These are phyloP conservation scores for Aechmea fasciata DNA, from an alignment of 176 grass and related monocot genomes.

Conservation along the genomic window DNA sequence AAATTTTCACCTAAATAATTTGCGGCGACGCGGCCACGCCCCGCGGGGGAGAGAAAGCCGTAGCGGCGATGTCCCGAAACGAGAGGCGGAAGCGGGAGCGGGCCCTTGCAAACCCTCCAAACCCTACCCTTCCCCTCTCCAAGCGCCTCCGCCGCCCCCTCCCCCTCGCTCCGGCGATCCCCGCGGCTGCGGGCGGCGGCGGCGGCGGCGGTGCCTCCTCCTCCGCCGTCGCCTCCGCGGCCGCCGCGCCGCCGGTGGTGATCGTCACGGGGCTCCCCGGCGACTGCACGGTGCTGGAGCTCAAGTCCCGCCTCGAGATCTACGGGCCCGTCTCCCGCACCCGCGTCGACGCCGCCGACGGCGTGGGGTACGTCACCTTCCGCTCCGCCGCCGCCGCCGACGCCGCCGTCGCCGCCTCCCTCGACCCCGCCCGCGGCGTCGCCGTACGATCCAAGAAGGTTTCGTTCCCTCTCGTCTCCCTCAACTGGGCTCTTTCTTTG, in stretches of 20 bases:
- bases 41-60: no score
- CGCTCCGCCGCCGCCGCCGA: conserved; percentile 36
- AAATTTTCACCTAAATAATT: no score
- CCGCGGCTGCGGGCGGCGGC: background rate
- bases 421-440: conserved; percentile 47
- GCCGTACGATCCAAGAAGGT: conserved; percentile 55
- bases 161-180: background rate
- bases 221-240: background rate
- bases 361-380: conserved; percentile 74
- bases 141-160: conserved; percentile 32
- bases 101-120: background rate
- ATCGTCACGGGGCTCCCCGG: conserved; percentile 53
- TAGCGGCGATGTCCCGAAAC: conserved; percentile 23
- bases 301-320: conserved; percentile 65
- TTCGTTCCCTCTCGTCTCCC: background rate
- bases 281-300: conserved; percentile 71
- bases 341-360: conserved; percentile 40
- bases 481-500: background rate
- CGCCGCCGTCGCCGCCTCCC: conserved; percentile 57
- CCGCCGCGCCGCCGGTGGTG: conserved; percentile 22
- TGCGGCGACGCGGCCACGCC: no score
- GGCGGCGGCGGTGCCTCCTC: background rate
- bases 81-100: conserved; percentile 34
- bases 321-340: conserved; percentile 67
- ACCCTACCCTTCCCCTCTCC: conserved; percentile 12